Evolutionary conservation across 2,329 filamentous ascomycete species (phyloP).

Genomic region (Fusarium neocosmosporiellum): DNA sequence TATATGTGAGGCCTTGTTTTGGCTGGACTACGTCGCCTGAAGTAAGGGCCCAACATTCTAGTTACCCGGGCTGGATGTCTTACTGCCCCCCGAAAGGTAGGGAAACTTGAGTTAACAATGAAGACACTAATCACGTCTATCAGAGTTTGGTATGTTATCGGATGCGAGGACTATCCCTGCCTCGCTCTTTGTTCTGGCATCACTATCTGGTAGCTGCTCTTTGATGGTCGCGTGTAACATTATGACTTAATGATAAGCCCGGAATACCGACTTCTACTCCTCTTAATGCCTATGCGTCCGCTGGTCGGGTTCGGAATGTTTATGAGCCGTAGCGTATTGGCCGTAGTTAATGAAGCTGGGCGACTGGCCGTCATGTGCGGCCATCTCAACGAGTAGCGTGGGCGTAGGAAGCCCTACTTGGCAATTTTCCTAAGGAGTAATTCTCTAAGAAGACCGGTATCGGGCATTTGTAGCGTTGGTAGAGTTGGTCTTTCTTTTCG

Average conservation of each 20-base stretch:
- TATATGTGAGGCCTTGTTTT: not conserved
- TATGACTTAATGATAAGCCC: not conserved
- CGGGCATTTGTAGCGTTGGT: no score
- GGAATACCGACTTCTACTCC: not conserved
- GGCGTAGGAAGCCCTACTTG: not conserved
- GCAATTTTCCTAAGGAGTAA: not conserved
- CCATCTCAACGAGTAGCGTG: not conserved
- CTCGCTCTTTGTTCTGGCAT: not conserved
- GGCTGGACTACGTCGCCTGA: not conserved
- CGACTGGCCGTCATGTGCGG: not conserved
- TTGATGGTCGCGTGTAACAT: not conserved
- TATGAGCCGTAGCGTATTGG: not conserved
- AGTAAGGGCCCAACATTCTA: not conserved
- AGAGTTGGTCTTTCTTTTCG: not conserved
- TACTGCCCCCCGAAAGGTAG: not conserved
- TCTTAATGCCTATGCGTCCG: not conserved
- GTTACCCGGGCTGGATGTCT: not conserved
- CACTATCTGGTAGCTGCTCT: not conserved
- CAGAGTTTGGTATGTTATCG: not conserved
- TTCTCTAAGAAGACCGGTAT: no score
- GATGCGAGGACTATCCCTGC: not conserved
- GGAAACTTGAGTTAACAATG: not conserved
- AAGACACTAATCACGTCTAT: not conserved
- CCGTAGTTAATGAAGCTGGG: not conserved
- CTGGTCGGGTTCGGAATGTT: not conserved